Base-by-base conservation (phyloP, 208 protist genomes). In the Leishmania lainsoni region DNA sequence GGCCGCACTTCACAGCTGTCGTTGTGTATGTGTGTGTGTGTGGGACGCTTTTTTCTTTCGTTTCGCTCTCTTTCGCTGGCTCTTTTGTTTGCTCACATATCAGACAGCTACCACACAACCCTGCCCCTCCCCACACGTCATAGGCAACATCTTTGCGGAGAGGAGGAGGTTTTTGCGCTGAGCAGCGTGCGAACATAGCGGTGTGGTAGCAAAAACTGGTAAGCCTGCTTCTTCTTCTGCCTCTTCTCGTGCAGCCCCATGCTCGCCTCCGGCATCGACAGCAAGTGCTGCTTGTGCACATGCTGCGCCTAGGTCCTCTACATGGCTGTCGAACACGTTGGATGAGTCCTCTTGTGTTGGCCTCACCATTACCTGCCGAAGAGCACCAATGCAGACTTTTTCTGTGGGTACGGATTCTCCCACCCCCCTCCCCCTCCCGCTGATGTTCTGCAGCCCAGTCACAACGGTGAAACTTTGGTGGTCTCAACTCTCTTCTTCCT, bases 51-150 rank as follows among this genome's bases (percentile, higher is more conserved):
- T 48, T 42, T 71, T 3, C 5, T 16, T 71, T 12, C 20, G 8
- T 39, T 48, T 26, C 39, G 29, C n/a, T 39, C 26, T 68, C 32
- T 58, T 58, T 58, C 54, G 20, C 54, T 58, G 4, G 32, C 51
- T 56, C 68, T 54, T 66, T 80, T n/a, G n/a, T 56, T 80, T 56
- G 14, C 39, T 70, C 42, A 9, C 48, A n/a, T 51, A 39, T 9
- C 39, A 29, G 17, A 0, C 32, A 70, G 22, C 17, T 70, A 29
- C 65, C 58, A n/a, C 26, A 10, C 29, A 2, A 32, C 56, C 56
- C 26, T 32, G 26, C 58, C 6, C 58, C 58, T 61, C 8, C 58
- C 58, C 29, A 22, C 58, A 63, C 58, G 26, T 32, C 9, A 32
- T 14, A 32, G 10, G 26, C 26, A 5, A 26, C 32, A 26, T 69